Conservation (phyloP, 768 basidiomycete species). For the Chalciporus piperatus region DNA sequence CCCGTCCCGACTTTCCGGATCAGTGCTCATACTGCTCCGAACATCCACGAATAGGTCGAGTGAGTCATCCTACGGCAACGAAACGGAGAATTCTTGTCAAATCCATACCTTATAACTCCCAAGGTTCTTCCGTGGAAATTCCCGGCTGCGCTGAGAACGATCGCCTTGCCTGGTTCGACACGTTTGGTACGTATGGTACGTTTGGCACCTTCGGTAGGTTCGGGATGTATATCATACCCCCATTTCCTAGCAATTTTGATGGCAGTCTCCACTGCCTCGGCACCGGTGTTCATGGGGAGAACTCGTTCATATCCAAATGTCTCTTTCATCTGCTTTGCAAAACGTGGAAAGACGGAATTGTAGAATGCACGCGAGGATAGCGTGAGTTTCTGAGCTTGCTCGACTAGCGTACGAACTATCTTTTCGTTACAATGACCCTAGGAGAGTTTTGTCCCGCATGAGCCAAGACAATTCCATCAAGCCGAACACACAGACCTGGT, state of each 20-base stretch:
- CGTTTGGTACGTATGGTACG: background rate
- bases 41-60: slow-evolving; percentile 15
- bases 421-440: slow-evolving; percentile 90
- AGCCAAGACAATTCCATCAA: slow-evolving; percentile 12
- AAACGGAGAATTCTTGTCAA: background rate
- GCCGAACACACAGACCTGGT: slow-evolving; percentile 57
- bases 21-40: slow-evolving; percentile 79
- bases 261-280: slow-evolving; percentile 97
- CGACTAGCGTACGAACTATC: slow-evolving; percentile 76
- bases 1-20: slow-evolving; percentile 80
- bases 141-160: slow-evolving; percentile 80
- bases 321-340: slow-evolving; percentile 78
- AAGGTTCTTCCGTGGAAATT: slow-evolving; percentile 97
- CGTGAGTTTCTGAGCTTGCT: slow-evolving; percentile 87
- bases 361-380: slow-evolving; percentile 96
- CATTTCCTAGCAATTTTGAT: slow-evolving; percentile 96
- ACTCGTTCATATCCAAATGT: slow-evolving; percentile 95
- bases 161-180: slow-evolving; percentile 58
- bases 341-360: slow-evolving; percentile 87
- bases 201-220: slow-evolving; percentile 37
- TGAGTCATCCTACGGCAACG: background rate
- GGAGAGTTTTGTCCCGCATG: slow-evolving; percentile 10
- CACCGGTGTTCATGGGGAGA: slow-evolving; percentile 98
- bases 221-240: slow-evolving; percentile 87
- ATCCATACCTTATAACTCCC: slow-evolving; percentile 72